Conservation (phyloP, 176 grass and related monocot species). For the Dactylis glomerata region DNA sequence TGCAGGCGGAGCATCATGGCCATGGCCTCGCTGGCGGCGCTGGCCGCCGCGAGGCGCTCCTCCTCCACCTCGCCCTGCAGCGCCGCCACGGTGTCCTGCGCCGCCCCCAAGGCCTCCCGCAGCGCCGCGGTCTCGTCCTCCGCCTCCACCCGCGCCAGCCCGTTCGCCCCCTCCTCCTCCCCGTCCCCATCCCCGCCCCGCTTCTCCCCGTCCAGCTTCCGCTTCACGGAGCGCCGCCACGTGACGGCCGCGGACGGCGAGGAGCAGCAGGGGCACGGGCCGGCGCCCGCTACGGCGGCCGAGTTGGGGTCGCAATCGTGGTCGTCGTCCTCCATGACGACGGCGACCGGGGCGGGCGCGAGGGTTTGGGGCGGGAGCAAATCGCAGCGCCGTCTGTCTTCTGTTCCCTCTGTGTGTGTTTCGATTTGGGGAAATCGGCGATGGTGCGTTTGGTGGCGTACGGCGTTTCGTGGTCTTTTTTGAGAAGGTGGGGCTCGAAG, state of each 20-base stretch:
- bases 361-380: conserved; percentile 14
- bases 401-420: background rate
- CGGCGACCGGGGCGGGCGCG: background rate
- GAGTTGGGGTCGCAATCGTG: conserved; percentile 10
- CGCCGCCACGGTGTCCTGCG: conserved; percentile 54
- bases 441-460: background rate
- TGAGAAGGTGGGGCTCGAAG: conserved; percentile 1
- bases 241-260: conserved; percentile 8
- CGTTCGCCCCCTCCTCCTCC: background rate
- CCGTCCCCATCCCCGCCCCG: background rate
- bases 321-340: conserved; percentile 38
- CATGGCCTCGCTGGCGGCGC: conserved; percentile 94
- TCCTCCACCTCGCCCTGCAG: conserved; percentile 76
- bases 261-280: conserved; percentile 51
- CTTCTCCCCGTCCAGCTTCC: conserved; percentile 43
- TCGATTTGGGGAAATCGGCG: conserved; percentile 30
- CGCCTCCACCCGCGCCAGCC: conserved; percentile 53
- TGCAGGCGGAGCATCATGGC: conserved; percentile 96
- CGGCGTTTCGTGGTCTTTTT: background rate
- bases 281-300: background rate
- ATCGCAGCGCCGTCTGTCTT: background rate
- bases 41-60: conserved; percentile 76
- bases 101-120: conserved; percentile 53
- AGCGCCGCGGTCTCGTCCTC: conserved; percentile 57
- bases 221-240: conserved; percentile 80